Base-by-base conservation (phyloP, 139 green algal species). In the Chlamydomonas sp. region DNA sequence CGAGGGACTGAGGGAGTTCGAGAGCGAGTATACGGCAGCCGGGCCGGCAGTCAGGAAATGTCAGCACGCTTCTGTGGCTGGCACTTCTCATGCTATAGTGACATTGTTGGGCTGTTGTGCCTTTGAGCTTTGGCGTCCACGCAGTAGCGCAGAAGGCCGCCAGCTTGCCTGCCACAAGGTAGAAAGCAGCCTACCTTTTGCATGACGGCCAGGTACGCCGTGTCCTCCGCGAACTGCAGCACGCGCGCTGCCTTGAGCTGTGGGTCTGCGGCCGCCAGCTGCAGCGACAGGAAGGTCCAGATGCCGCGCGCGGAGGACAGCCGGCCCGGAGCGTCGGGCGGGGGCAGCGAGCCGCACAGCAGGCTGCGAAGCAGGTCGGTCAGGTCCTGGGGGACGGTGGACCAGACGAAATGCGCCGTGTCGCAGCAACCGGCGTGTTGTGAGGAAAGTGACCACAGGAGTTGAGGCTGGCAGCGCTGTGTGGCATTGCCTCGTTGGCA, bases 141-240 rank as follows among this genome's bases (percentile, higher is more conserved):
- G 31, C 31, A 49, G 31, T 49, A 49, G 31, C 31, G 31, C 31
- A 49, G 31, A 49, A 49, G 31, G 31, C 31, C 31, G 31, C 31
- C 31, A 49, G 31, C 31, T 49, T 49, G 31, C 31, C 31, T 49
- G 31, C 31, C 31, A 49, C 31, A 49, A 49, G 31, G 31, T 49
- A 16, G 14, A 31, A 31, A 76, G 5, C 14, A 2, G 12, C 79
- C 3, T 60, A 81, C 83, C 83, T 80, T 80, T 17, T 87, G 83
- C 49, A 87, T 16, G 0, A 87, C 73, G 5, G 80, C 83, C 72
- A 87, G 83, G n/a, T 87, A 87, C 3, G 49, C 31, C 15, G 83
- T 87, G 73, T 87, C 72, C 31, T 87, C 83, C 20, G 83, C 83
- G 73, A 81, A 87, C 74, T 87, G 83, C 83, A 87, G 73, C 17